Evolutionary conservation across 495 filamentous ascomycete species (phyloP), one percentile per base, ranked within the genome.

Genomic region (Penicillium paradoxum): DNA sequence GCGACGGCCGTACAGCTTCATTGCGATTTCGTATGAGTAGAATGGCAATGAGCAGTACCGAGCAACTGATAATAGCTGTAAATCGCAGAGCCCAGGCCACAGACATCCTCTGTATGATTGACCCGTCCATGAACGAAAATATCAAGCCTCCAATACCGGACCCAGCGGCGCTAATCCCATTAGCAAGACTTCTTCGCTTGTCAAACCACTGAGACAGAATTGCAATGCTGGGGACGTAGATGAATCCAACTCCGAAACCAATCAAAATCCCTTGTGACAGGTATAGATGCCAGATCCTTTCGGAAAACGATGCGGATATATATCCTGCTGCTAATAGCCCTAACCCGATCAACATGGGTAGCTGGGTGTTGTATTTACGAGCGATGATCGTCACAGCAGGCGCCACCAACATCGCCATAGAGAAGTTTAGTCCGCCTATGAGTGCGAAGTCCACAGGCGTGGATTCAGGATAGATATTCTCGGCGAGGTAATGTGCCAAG

Each of bases 1-100:
- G 76, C 3, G 78, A 77, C 42, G 87, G 72, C 9, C 21, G 42
- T 6, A 30, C n/a, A 4, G 72, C 69, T 54, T 78, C 74, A 58
- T 87, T 88, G 2, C 87, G 76, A 56, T 87, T 83, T 11, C 73
- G 74, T 25, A 91, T 70, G 10, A 88, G 65, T 18, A 85, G 45
- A 13, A 77, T 74, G 45, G 76, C 81, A n/a, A 79, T 59, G 15
- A 74, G 55, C 54, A 86, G 89, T 11, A 81, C 79, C 1, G 75
- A 75, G 34, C 82, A 82, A 15, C 73, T 69, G 9, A 84, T 46
- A 47, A 88, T 75, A 6, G 79, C 88, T 0, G 87, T 69, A n/a
- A 88, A 78, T 6, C 87, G 77, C 56, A 88, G 87, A 1, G 88
- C 74, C 84, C 83, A 88, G 0, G 73, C 64, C 3, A 89, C 68